Evolutionary conservation across 768 basidiomycete genomes (phyloP).

Genomic region (Antrodiella citrinella): DNA sequence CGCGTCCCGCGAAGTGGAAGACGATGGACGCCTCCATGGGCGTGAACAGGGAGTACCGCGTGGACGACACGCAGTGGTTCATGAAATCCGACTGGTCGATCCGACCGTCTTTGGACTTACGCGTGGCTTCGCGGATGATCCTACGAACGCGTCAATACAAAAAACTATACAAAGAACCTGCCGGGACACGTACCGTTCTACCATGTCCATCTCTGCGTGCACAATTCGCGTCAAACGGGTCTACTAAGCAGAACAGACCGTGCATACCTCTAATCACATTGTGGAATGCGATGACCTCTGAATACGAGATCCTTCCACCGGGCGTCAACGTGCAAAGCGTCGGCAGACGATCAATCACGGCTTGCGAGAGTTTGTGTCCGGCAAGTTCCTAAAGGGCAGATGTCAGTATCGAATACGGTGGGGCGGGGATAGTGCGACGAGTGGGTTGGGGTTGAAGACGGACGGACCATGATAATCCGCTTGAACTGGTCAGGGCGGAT

Average conservation of each 20-base stretch:
- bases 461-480: conserved; percentile 80
- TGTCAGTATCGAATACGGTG: not conserved
- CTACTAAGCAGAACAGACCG: not conserved
- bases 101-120: conserved; percentile 88
- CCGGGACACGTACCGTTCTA: conserved; percentile 57
- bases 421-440: not conserved
- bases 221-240: not conserved
- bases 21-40: conserved; percentile 98
- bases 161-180: conserved; percentile 3
- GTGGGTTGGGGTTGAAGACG: not conserved
- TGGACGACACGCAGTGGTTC: conserved; percentile 75
- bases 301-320: conserved; percentile 88
- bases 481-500: conserved; percentile 93
- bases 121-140: conserved; percentile 84
- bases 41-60: conserved; percentile 91
- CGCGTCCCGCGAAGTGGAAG: conserved; percentile 94
- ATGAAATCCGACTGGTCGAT: conserved; percentile 96
- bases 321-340: conserved; percentile 86
- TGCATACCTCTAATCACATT: conserved; percentile 83
- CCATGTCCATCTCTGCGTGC: conserved; percentile 84
- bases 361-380: conserved; percentile 94
- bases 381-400: conserved; percentile 67
- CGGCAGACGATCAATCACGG: conserved; percentile 86
- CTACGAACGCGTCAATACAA: conserved; percentile 26
- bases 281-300: conserved; percentile 94